These are phyloP conservation scores for Vitis hybrid DNA, from an alignment of 177 flowering plant species.

Conservation along the genomic window DNA sequence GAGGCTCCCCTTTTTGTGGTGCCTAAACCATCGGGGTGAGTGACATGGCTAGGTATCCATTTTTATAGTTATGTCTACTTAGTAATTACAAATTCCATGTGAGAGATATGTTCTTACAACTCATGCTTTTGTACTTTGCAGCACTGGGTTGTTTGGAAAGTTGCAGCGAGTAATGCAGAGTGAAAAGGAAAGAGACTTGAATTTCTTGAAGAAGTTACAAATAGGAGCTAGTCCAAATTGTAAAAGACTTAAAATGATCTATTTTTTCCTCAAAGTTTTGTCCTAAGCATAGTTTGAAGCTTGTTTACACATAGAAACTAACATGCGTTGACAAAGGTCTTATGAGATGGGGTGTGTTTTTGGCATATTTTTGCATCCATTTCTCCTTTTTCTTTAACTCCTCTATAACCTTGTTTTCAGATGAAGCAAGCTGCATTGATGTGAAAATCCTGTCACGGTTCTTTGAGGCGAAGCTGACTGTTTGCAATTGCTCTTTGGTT, in stretches of 20 bases:
- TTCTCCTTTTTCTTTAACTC: neutral
- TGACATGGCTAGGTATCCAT: neutral
- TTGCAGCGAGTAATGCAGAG: slow-evolving; percentile 71
- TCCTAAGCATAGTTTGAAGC: too few relatives aligned
- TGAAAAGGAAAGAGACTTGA: slow-evolving; percentile 57
- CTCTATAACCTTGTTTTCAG: slow-evolving; percentile 28
- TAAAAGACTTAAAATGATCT: slow-evolving; percentile 8
- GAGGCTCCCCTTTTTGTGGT: slow-evolving; percentile 22
- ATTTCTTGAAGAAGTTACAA: slow-evolving; percentile 45
- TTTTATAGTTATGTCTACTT: neutral
- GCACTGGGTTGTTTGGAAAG: slow-evolving; percentile 56
- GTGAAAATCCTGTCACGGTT: slow-evolving; percentile 64
- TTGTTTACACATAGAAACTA: too few relatives aligned
- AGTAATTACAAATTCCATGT: neutral
- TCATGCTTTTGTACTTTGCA: slow-evolving; percentile 25
- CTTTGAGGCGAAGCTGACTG: slow-evolving; percentile 81
- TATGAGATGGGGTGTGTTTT: neutral
- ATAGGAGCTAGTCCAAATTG: slow-evolving; percentile 24
- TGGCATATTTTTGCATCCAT: neutral
- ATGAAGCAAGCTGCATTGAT: slow-evolving; percentile 42
- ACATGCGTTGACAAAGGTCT: neutral
- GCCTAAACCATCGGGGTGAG: slow-evolving; percentile 48
- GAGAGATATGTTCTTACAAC: neutral
- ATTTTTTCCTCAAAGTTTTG: neutral
- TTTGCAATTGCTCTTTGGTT: slow-evolving; percentile 55